Evolutionary conservation across 2,329 filamentous ascomycete genomes (phyloP).

Genomic region (Xylaria multiplex): DNA sequence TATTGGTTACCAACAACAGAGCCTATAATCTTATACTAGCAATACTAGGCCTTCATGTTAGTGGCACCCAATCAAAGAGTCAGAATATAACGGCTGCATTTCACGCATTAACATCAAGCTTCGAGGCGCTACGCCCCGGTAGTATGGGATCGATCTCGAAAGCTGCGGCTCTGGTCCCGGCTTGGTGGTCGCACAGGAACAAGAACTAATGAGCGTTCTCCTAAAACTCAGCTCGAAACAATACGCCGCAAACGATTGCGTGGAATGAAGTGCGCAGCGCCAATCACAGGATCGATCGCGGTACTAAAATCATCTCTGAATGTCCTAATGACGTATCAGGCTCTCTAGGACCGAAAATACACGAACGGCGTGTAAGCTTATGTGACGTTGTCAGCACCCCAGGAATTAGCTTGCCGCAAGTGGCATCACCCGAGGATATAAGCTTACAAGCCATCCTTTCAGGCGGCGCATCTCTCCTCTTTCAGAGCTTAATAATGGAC

Average conservation of each 20-base stretch:
- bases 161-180: neutral
- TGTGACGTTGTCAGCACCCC: neutral
- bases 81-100: neutral
- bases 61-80: neutral
- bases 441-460: slow-evolving; percentile 19
- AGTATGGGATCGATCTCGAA: neutral
- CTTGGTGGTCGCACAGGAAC: neutral
- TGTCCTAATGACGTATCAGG: neutral
- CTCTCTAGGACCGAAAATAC: neutral
- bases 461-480: slow-evolving; percentile 29
- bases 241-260: neutral
- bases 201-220: neutral
- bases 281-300: neutral
- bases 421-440: slow-evolving; percentile 11
- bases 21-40: neutral
- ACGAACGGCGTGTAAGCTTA: slow-evolving; percentile 13
- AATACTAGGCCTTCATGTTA: neutral
- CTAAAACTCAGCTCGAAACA: neutral
- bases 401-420: neutral
- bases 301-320: neutral
- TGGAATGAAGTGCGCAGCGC: neutral
- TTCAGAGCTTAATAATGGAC: too few species aligned
- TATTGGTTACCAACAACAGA: slow-evolving; percentile 5
- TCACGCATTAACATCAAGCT: neutral
- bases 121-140: neutral